Evolutionary conservation across 2,329 filamentous ascomycete genomes (phyloP), one percentile per base, ranked within the genome.

Genomic region (Aspergillus phoenicis): DNA sequence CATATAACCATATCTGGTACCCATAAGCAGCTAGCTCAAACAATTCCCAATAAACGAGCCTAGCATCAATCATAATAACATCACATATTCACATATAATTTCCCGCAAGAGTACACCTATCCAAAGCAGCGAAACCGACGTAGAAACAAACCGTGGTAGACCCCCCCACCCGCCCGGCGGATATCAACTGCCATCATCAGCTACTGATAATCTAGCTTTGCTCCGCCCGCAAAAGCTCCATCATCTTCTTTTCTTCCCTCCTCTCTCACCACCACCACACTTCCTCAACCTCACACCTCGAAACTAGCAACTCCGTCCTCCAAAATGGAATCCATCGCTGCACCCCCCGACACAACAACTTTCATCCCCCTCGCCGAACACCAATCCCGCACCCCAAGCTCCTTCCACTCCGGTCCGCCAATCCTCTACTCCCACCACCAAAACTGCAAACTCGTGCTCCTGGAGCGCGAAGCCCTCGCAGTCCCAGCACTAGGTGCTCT

Each of bases 391-490:
- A 82, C 80, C 8, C 80, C 80, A 13, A 72, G 72, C 51, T 82
- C 80, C 8, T 82, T 82, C 73, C 77, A 81, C 70, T 70, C 71
- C 55, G 79, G 79, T 17, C 78, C 78, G 4, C 73, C 80, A 47
- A 74, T 82, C 55, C 76, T 82, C 15, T 75, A 82, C 73, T 78
- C 82, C 68, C 76, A 79, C 64, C 78, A 77, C 66, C 71, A 77
- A 59, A 68, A 72, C 67, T 80, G 79, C 68, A 80, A 80, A 61
- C 66, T 82, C 8, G 73, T 79, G 8, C 69, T 81, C 52, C 68
- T 77, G 4, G 76, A 80, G 58, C 68, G 70, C 43, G 80, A 82
- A 38, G 68, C 81, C 5, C 51, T 67, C 17, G 67, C 72, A 4
- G 70, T 71, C 2, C 71, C 78, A 2, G 68, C 69, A 3, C 66